These are phyloP conservation scores for Elongisporangium anandrum DNA, from an alignment of 352 stramenopile species.

Conservation along the genomic window DNA sequence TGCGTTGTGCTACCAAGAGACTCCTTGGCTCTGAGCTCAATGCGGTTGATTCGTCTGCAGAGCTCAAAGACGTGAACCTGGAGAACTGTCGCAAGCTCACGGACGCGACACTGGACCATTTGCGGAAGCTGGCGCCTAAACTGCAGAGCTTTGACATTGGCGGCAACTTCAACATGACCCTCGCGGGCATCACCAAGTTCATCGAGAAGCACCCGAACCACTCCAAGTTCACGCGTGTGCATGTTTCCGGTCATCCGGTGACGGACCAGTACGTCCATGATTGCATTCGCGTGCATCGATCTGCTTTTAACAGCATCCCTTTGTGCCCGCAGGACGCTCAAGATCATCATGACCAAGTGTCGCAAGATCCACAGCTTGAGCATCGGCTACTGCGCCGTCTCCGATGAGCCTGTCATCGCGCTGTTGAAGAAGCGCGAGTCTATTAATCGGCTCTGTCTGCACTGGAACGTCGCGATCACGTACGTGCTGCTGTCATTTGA, in stretches of 20 bases:
- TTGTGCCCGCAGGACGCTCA: slow-evolving; percentile 55
- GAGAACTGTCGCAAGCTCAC: slow-evolving; percentile 89
- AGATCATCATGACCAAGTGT: slow-evolving; percentile 86
- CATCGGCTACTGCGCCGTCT: slow-evolving; percentile 82
- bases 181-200: slow-evolving; percentile 80
- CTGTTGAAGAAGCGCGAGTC: slow-evolving; percentile 81
- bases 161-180: slow-evolving; percentile 89
- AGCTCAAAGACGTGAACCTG: slow-evolving; percentile 86
- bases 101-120: slow-evolving; percentile 65
- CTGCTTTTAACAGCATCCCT: neutral
- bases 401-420: slow-evolving; percentile 81
- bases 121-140: slow-evolving; percentile 76
- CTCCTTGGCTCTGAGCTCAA: too few species aligned
- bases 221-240: slow-evolving; percentile 83
- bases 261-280: slow-evolving; percentile 66
- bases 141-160: slow-evolving; percentile 84
- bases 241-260: slow-evolving; percentile 77
- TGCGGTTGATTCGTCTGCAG: slow-evolving; percentile 20
- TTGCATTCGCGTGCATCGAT: neutral
- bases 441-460: slow-evolving; percentile 69
- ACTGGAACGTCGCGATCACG: slow-evolving; percentile 88
- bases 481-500: slow-evolving; percentile 28
- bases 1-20: slow-evolving; percentile 12
- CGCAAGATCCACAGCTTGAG: slow-evolving; percentile 85
- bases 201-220: slow-evolving; percentile 89